phyloP scores from a whole-genome alignment of 148 eudicot species.

The Dianthus caryophyllus region DNA sequence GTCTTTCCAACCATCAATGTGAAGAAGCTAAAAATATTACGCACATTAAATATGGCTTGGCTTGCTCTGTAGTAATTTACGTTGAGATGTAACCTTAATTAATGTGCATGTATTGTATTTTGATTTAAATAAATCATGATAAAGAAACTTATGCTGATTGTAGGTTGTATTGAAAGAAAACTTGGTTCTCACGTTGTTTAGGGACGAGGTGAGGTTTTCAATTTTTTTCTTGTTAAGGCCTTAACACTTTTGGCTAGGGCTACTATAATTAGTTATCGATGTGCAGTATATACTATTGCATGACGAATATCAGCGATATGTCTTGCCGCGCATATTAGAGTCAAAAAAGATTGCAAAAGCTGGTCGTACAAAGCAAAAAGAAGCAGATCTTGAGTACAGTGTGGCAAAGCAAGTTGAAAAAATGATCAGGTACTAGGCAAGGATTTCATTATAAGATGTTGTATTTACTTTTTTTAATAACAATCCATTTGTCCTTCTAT shows the following conservation, averaged over 20 bases:
- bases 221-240: conserved; percentile 5
- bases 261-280: conserved; percentile 16
- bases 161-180: conserved; percentile 96
- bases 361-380: conserved; percentile 96
- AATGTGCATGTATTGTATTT: neutral
- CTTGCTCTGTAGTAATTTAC: neutral
- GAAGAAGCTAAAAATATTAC: neutral
- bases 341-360: conserved; percentile 98
- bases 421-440: conserved; percentile 77
- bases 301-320: conserved; percentile 92
- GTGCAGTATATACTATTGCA: conserved; percentile 82
- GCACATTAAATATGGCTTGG: neutral
- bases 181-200: conserved; percentile 74
- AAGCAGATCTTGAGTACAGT: conserved; percentile 96
- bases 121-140: conserved; percentile 6
- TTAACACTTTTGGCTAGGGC: neutral
- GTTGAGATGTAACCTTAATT: neutral
- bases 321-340: conserved; percentile 87
- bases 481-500: no score
- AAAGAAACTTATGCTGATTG: conserved; percentile 19
- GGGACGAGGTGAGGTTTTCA: conserved; percentile 79
- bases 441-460: conserved; percentile 3
- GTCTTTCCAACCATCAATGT: conserved; percentile 1
- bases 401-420: conserved; percentile 99
- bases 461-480: neutral